phyloP scores from a whole-genome alignment of 306 rosid species.

The Alnus rubra region DNA sequence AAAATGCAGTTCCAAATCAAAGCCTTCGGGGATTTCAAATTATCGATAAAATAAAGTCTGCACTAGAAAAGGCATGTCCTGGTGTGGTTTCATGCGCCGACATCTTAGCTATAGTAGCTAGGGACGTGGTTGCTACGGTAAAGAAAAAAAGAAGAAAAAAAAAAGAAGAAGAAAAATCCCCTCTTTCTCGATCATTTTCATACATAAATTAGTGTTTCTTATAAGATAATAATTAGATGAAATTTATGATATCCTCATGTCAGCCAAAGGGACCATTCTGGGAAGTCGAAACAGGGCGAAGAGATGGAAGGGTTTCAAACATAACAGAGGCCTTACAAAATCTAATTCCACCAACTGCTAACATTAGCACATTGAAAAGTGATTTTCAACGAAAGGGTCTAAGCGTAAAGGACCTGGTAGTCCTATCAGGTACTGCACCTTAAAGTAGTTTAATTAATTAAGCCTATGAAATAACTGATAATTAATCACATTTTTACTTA shows the following conservation, averaged over 20 bases:
- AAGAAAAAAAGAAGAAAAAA: not conserved
- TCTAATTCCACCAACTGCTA: not conserved
- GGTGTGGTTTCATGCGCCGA: slow-evolving; percentile 59
- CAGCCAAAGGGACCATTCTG: slow-evolving; percentile 1
- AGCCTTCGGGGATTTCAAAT: slow-evolving; percentile 10
- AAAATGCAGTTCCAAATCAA: not conserved
- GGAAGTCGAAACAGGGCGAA: slow-evolving; percentile 7
- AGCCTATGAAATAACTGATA: too few species aligned
- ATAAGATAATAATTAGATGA: not conserved
- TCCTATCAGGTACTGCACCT: not conserved
- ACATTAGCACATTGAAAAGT: not conserved
- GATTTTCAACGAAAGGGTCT: not conserved
- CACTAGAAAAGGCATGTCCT: slow-evolving; percentile 26
- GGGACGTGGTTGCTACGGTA: slow-evolving; percentile 39
- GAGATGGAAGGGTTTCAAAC: not conserved
- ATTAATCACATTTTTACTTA: too few species aligned
- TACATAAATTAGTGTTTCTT: not conserved
- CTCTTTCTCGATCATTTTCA: not conserved
- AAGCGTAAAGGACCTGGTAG: not conserved
- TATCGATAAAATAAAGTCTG: not conserved
- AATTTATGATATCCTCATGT: not conserved
- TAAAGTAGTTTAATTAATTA: too few species aligned
- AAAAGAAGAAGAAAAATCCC: not conserved
- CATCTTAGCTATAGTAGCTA: slow-evolving; percentile 36
- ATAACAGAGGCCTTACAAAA: not conserved